Evolutionary conservation across 768 basidiomycete genomes (phyloP).

Genomic region (Trametes elegans): DNA sequence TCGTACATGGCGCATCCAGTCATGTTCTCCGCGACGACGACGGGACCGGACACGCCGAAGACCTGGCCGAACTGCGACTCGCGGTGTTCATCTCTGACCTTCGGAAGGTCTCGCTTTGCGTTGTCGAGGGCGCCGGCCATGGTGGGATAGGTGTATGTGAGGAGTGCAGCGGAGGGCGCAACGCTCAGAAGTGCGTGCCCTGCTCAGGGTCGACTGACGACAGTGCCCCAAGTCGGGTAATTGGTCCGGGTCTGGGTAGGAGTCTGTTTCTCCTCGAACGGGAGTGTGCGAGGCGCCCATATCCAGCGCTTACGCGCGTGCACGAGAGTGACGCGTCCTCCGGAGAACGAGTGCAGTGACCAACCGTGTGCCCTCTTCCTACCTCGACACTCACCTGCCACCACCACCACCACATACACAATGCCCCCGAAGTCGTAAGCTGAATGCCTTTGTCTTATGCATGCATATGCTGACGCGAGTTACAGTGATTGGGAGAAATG

Average conservation of each 20-base stretch:
- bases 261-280: slow-evolving; percentile 12
- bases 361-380: slow-evolving; percentile 20
- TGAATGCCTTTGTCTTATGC: not conserved
- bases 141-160: slow-evolving; percentile 20
- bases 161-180: slow-evolving; percentile 5
- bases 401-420: slow-evolving; percentile 34
- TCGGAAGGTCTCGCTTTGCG: slow-evolving; percentile 83
- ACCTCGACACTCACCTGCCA: slow-evolving; percentile 4
- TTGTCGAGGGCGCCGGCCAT: slow-evolving; percentile 95
- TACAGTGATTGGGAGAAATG: slow-evolving; percentile 98
- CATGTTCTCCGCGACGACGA: slow-evolving; percentile 98
- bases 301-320: slow-evolving; percentile 21
- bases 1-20: slow-evolving; percentile 95
- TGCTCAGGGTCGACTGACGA: slow-evolving; percentile 18
- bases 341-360: slow-evolving; percentile 8
- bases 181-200: not conserved
- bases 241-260: slow-evolving; percentile 1
- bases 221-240: slow-evolving; percentile 15
- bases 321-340: slow-evolving; percentile 34
- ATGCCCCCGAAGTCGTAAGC: slow-evolving; percentile 95
- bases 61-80: slow-evolving; percentile 88
- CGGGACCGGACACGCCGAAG: slow-evolving; percentile 95
- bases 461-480: not conserved
- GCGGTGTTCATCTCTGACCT: slow-evolving; percentile 86
- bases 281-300: not conserved